Base-by-base conservation (phyloP, 2,329 filamentous ascomycete species). In the Fusarium humuli region DNA sequence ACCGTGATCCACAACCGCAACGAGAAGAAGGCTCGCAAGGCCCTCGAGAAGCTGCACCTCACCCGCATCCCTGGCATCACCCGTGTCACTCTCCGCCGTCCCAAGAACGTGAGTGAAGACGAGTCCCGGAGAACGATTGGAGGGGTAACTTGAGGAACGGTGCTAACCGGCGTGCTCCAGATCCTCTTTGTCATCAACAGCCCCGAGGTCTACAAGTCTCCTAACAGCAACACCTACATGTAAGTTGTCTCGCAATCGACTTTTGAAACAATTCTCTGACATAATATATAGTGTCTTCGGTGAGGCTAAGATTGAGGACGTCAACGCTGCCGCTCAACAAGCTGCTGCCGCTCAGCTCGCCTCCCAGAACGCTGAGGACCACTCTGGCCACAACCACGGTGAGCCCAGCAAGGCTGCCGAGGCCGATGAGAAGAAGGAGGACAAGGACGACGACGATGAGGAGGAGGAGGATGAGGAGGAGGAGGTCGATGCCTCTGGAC, bases 21-120 rank as follows among this genome's bases (percentile, higher is more conserved):
- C 87, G 96, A 99, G 92, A 99, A 99, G 93, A 99, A 99, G 91
- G 97, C 96, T 78, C 92, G 96, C 86, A 99, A 99, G 90, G 94
- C 94, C 80, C 97, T 99, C 82, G 93, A 94, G 84, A 99, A 99
- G 91, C 91, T 98, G 81, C 94, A 97, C 82, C 87, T 99, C 81
- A 96, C 94, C 88, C 94, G 95, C 80, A 92, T 99, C 76, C 92
- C 93, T 79, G 97, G 96, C 81, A 99, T 99, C 85, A 99, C 96
- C 79, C 92, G 96, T 81, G 97, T 99, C 79, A 99, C 97, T 75
- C 91, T 99, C 80, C 93, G 96, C 85, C 90, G 97, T 84, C 97
- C 97, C 79, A 99, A 99, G 91, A 98, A 98, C 87, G 95, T 98
- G 87, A 88, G 94, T 92, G 66, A 42, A 20, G 22, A 34, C 4